Percentiles rank a stretch among this genome's conserved stretches.
Conservation (phyloP, 2,329 filamentous ascomycete genomes). For the Monosporascus sp. region DNA sequence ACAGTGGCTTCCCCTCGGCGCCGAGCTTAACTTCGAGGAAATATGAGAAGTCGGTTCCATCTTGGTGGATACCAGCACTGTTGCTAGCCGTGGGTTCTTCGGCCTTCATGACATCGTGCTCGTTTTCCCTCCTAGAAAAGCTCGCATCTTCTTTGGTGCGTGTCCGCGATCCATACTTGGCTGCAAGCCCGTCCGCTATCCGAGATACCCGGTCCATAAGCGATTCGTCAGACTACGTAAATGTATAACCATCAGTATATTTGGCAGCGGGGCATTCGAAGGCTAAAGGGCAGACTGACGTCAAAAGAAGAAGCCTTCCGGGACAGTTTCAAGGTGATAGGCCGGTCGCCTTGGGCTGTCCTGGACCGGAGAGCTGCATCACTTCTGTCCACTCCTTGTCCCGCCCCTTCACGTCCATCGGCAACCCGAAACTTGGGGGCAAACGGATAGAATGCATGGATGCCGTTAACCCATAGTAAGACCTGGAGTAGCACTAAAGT, state of each 20-base stretch:
- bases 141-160: conserved; percentile 11
- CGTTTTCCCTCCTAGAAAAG: conserved; percentile 37
- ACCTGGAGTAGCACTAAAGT: conserved; percentile 36
- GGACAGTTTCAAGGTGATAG: conserved; percentile 37
- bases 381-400: conserved; percentile 8
- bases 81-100: conserved; percentile 38
- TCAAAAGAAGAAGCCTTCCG: conserved; percentile 26
- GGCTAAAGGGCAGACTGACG: conserved; percentile 24
- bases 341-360: conserved; percentile 13
- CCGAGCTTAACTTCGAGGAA: conserved; percentile 55
- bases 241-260: conserved; percentile 9
- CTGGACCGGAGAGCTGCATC: conserved; percentile 1
- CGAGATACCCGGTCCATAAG: conserved; percentile 31
- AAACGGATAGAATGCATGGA: conserved; percentile 45
- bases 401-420: conserved; percentile 1
- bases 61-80: conserved; percentile 54
- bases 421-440: conserved; percentile 20
- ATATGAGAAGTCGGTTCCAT: conserved; percentile 62
- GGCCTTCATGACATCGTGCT: conserved; percentile 43
- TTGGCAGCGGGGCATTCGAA: background rate
- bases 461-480: conserved; percentile 40
- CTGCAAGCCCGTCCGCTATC: conserved; percentile 32
- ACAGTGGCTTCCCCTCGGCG: conserved; percentile 46
- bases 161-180: conserved; percentile 32
- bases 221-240: conserved; percentile 27